phyloP scores from a whole-genome alignment of 139 green algal species.

The Penium margaritaceum region DNA sequence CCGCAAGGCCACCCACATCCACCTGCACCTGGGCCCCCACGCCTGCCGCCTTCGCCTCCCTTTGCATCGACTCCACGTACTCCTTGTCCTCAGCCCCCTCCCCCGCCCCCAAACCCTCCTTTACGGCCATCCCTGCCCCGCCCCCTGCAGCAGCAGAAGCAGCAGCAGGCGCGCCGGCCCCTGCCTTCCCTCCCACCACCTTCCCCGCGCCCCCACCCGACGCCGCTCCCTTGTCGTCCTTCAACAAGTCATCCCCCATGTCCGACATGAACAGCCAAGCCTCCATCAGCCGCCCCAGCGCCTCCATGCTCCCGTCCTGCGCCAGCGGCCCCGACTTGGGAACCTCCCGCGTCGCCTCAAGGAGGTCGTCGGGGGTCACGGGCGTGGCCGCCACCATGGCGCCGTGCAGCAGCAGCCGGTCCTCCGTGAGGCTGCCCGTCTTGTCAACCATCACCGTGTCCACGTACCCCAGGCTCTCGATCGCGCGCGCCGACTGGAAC shows the following conservation, averaged over 20 bases:
- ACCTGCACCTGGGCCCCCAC: too few species aligned
- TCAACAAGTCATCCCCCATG: slow-evolving; percentile 4
- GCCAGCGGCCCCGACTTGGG: background rate
- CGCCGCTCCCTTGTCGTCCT: background rate
- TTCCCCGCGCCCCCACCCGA: too few species aligned
- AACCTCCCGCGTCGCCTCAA: background rate
- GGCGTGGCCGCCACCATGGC: background rate
- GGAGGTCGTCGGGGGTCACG: background rate
- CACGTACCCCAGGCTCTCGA: background rate
- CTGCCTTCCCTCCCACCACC: too few species aligned
- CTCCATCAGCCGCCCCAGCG: slow-evolving; percentile 2
- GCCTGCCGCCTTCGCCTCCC: too few species aligned
- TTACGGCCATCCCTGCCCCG: too few species aligned
- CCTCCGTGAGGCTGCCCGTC: background rate
- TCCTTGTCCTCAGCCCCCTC: too few species aligned
- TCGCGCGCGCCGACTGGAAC: background rate
- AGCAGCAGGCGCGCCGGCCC: too few species aligned
- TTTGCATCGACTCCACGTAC: too few species aligned
- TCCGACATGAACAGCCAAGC: slow-evolving; percentile 11
- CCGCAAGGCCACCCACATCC: too few species aligned
- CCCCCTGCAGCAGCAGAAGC: too few species aligned
- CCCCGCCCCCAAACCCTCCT: too few species aligned
- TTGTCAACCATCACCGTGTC: slow-evolving; percentile 5
- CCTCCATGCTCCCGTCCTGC: background rate
- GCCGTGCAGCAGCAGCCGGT: background rate